Conservation (phyloP, 2,329 filamentous ascomycete species). For the Setomelanomma holmii region DNA sequence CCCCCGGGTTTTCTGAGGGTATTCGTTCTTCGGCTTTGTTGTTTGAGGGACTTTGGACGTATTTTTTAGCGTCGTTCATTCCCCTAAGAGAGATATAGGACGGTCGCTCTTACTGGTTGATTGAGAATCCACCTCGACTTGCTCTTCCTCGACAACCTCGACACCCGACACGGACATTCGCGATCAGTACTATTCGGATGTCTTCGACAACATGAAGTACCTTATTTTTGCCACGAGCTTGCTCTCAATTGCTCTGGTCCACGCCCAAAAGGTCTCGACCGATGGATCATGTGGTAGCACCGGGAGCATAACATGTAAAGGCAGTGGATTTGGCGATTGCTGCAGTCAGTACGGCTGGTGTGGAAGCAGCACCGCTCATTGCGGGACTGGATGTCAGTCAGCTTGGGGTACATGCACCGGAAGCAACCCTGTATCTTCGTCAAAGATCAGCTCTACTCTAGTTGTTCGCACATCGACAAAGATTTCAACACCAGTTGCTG, state of each 20-base stretch:
- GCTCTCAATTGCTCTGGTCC: slow-evolving; percentile 25
- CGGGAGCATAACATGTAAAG: slow-evolving; percentile 51
- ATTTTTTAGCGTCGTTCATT: neutral
- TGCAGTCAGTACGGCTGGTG: slow-evolving; percentile 55
- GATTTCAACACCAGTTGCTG: slow-evolving; percentile 3
- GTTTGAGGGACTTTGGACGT: slow-evolving; percentile 3
- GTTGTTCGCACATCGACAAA: slow-evolving; percentile 11
- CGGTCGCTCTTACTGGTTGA: too few species aligned
- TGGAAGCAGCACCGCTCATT: slow-evolving; percentile 38
- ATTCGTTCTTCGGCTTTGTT: neutral
- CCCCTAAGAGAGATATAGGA: neutral
- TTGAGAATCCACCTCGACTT: too few species aligned
- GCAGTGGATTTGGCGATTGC: slow-evolving; percentile 53
- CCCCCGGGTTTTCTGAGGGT: too few species aligned
- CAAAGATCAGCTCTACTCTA: slow-evolving; percentile 17
- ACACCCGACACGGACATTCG: too few species aligned
- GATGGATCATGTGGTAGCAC: slow-evolving; percentile 53
- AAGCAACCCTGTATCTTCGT: slow-evolving; percentile 41
- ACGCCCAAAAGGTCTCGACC: slow-evolving; percentile 43
- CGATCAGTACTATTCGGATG: neutral
- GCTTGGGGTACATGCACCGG: slow-evolving; percentile 39
- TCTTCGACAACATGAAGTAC: slow-evolving; percentile 20
- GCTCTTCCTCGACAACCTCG: too few species aligned
- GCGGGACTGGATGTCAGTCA: slow-evolving; percentile 40
- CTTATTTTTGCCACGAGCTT: slow-evolving; percentile 24